These are phyloP conservation scores for Aspergillus japonicus DNA, from an alignment of 2,329 filamentous ascomycete species.

Conservation along the genomic window DNA sequence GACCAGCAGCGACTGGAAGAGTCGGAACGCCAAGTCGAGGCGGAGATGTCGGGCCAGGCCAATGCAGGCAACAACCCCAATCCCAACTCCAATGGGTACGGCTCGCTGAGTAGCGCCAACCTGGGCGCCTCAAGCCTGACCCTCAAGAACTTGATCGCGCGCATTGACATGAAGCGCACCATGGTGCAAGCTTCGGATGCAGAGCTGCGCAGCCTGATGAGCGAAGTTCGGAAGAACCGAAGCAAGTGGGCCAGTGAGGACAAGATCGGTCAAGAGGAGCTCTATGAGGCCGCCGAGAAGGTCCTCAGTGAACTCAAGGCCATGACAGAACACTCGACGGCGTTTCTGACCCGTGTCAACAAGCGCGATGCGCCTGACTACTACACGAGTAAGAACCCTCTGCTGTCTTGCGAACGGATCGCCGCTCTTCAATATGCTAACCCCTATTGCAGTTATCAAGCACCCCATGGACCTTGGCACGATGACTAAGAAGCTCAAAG, in stretches of 20 bases:
- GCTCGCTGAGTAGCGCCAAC: slow-evolving; percentile 88
- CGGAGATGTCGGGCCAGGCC: slow-evolving; percentile 74
- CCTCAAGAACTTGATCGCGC: slow-evolving; percentile 91
- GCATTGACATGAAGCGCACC: slow-evolving; percentile 89
- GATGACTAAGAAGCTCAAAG: slow-evolving; percentile 97
- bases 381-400: slow-evolving; percentile 68
- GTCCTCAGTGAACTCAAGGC: slow-evolving; percentile 96
- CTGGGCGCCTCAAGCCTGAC: slow-evolving; percentile 93
- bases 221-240: slow-evolving; percentile 93
- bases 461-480: slow-evolving; percentile 95
- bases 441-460: slow-evolving; percentile 70
- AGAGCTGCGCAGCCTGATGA: slow-evolving; percentile 88
- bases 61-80: slow-evolving; percentile 56
- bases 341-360: slow-evolving; percentile 90
- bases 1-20: slow-evolving; percentile 97
- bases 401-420: background rate
- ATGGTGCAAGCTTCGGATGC: slow-evolving; percentile 89
- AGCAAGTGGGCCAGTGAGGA: slow-evolving; percentile 99
- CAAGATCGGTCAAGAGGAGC: slow-evolving; percentile 93
- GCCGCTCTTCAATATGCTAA: slow-evolving; percentile 18
- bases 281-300: slow-evolving; percentile 96
- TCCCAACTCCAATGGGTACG: slow-evolving; percentile 66
- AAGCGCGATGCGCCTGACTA: slow-evolving; percentile 97
- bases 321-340: slow-evolving; percentile 95
- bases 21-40: slow-evolving; percentile 91